These are phyloP conservation scores for Blepharisma stoltei DNA, from an alignment of 73 alveolate genomes.

Conservation along the genomic window DNA sequence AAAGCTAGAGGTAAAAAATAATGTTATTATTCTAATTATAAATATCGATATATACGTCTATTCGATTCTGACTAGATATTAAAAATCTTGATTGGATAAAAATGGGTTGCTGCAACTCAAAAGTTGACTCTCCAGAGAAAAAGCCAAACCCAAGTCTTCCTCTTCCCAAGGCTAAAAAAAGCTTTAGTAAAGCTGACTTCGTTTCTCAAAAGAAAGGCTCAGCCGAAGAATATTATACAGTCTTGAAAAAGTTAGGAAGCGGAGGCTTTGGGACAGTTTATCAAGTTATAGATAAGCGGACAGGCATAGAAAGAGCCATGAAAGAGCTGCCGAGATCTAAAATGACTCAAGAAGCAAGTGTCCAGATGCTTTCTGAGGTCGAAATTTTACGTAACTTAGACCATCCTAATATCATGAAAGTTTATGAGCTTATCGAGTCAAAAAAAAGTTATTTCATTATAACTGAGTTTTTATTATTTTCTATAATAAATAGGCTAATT, in stretches of 20 bases:
- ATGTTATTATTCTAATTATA: too few relatives aligned
- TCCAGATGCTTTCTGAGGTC: slow-evolving; percentile 29
- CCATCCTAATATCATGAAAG: slow-evolving; percentile 61
- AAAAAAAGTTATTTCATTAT: slow-evolving; percentile 39
- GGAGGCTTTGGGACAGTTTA: slow-evolving; percentile 20
- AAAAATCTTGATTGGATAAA: too few relatives aligned
- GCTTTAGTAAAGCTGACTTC: background rate
- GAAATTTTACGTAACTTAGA: slow-evolving; percentile 48
- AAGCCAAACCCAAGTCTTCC: too few relatives aligned
- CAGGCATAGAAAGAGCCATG: background rate
- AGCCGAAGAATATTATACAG: background rate
- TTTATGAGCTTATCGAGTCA: slow-evolving; percentile 46
- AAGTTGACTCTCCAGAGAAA: too few relatives aligned
- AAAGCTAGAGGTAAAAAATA: too few relatives aligned
- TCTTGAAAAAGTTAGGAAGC: slow-evolving; percentile 6
- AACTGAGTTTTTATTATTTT: slow-evolving; percentile 46
- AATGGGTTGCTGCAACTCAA: too few relatives aligned
- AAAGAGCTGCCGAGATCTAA: background rate
- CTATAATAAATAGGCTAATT: too few relatives aligned
- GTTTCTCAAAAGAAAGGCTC: background rate
- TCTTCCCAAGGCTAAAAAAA: too few relatives aligned
- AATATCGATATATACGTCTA: too few relatives aligned
- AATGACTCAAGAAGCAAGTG: background rate
- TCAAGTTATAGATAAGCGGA: background rate
- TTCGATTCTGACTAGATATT: too few relatives aligned